A percentile compares a stretch with the other conserved stretches of the same genome.
These are phyloP conservation scores for Syncephalastrum contaminatum DNA, from an alignment of 371 early-diverging fungal species.

Conservation along the genomic window DNA sequence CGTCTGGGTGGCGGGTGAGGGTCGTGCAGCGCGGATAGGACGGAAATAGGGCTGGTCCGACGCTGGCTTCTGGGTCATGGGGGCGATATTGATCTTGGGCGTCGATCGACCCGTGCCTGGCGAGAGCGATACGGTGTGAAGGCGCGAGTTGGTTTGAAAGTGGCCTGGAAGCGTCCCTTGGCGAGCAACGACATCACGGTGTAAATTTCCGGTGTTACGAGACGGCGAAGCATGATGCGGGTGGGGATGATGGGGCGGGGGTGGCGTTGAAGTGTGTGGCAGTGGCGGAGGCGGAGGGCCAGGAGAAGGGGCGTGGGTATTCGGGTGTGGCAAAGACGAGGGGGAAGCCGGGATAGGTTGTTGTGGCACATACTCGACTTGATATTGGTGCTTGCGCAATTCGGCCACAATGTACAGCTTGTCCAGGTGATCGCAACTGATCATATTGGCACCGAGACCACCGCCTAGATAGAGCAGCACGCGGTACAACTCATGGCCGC, in stretches of 20 bases:
- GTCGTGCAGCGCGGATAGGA: neutral
- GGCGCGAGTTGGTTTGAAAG: constrained; percentile 19
- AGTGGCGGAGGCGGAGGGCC: neutral
- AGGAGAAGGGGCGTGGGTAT: neutral
- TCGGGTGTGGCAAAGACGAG: neutral
- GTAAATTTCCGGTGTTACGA: no score
- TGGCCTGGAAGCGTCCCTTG: constrained; percentile 20
- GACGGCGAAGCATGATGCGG: neutral
- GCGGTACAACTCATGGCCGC: constrained; percentile 41
- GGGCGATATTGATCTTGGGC: constrained; percentile 26
- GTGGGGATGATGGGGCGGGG: neutral
- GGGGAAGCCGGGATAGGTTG: no score
- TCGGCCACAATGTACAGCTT: constrained; percentile 26
- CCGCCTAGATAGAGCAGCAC: constrained; percentile 49
- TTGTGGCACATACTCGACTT: constrained; percentile 1
- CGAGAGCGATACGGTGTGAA: constrained; percentile 21
- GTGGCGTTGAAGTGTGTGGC: neutral
- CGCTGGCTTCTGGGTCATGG: constrained; percentile 10
- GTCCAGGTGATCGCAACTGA: no score
- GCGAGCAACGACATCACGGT: no score
- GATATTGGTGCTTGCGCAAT: constrained; percentile 21
- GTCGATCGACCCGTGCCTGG: constrained; percentile 1
- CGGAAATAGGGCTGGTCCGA: neutral
- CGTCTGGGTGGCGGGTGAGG: constrained; percentile 2
- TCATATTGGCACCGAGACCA: constrained; percentile 26